phyloP scores from a whole-genome alignment of 2,329 filamentous ascomycete species.

The Fusarium solani-melongenae region DNA sequence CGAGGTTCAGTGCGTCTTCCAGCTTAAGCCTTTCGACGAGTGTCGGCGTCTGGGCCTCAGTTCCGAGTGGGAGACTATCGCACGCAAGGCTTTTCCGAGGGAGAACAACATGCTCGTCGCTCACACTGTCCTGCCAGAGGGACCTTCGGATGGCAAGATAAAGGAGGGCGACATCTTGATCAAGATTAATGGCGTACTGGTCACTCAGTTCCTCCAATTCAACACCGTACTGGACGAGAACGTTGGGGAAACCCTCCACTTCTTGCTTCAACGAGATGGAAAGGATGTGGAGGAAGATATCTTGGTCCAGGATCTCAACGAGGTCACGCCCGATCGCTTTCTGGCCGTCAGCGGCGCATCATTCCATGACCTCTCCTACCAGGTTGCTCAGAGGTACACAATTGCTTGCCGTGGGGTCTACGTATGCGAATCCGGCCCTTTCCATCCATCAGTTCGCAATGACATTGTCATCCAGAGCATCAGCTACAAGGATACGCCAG shows the following conservation, averaged over 20 bases:
- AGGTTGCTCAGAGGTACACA: conserved; percentile 92
- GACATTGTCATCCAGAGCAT: conserved; percentile 72
- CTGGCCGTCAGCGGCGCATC: conserved; percentile 92
- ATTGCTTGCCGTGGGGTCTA: conserved; percentile 95
- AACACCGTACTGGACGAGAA: conserved; percentile 90
- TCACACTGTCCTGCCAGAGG: conserved; percentile 91
- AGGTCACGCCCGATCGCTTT: conserved; percentile 94
- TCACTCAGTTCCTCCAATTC: conserved; percentile 91
- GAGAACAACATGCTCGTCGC: conserved; percentile 97
- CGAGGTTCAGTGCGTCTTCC: conserved; percentile 96
- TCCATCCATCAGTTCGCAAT: conserved; percentile 7
- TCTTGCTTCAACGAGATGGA: conserved; percentile 89
- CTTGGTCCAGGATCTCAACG: conserved; percentile 86
- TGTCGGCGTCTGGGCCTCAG: conserved; percentile 89
- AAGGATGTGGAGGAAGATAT: conserved; percentile 87
- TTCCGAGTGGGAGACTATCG: conserved; percentile 84
- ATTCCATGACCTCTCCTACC: conserved; percentile 96
- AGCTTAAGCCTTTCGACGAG: conserved; percentile 97
- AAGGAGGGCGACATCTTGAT: conserved; percentile 95
- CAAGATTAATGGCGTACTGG: conserved; percentile 90
- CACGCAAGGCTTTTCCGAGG: conserved; percentile 84
- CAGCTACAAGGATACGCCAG: conserved; percentile 86
- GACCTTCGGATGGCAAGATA: conserved; percentile 80
- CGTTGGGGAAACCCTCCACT: conserved; percentile 78
- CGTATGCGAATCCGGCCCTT: conserved; percentile 55